Conservation (phyloP, 768 basidiomycete species). For the Auricularia sp. region DNA sequence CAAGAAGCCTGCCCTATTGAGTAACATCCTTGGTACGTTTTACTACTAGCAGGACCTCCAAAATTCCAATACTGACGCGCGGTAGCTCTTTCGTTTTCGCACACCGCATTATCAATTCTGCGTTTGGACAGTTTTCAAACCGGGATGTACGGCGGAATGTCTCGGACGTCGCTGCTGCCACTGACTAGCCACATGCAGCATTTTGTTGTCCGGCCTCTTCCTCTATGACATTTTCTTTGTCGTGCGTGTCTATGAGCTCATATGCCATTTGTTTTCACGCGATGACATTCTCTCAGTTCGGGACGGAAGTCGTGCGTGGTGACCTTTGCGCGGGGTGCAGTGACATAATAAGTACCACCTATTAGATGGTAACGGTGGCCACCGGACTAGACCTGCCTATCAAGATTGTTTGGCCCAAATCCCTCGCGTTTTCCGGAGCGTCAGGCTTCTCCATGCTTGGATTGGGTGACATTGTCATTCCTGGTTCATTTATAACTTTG, state of each 20-base stretch:
- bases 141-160: slow-evolving; percentile 26
- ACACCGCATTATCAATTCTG: slow-evolving; percentile 68
- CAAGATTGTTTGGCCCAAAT: slow-evolving; percentile 83
- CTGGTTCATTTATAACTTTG: slow-evolving; percentile 65
- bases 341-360: background rate
- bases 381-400: slow-evolving; percentile 85
- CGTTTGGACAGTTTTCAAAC: slow-evolving; percentile 86
- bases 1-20: slow-evolving; percentile 59
- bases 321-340: background rate
- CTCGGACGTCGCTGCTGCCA: background rate
- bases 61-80: background rate
- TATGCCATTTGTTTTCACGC: background rate
- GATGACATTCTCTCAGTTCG: slow-evolving; percentile 34
- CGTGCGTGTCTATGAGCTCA: no score
- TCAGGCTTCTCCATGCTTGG: slow-evolving; percentile 83
- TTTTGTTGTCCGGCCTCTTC: slow-evolving; percentile 77
- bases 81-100: slow-evolving; percentile 56
- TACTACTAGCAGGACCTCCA: background rate
- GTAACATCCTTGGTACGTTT: slow-evolving; percentile 44
- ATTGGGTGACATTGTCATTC: slow-evolving; percentile 73
- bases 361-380: slow-evolving; percentile 88
- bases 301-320: slow-evolving; percentile 63
- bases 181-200: slow-evolving; percentile 19
- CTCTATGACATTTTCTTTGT: slow-evolving; percentile 96
- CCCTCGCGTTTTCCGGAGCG: slow-evolving; percentile 34